Base-by-base conservation (phyloP, 768 basidiomycete species). In the Glaciozyma martinii region DNA sequence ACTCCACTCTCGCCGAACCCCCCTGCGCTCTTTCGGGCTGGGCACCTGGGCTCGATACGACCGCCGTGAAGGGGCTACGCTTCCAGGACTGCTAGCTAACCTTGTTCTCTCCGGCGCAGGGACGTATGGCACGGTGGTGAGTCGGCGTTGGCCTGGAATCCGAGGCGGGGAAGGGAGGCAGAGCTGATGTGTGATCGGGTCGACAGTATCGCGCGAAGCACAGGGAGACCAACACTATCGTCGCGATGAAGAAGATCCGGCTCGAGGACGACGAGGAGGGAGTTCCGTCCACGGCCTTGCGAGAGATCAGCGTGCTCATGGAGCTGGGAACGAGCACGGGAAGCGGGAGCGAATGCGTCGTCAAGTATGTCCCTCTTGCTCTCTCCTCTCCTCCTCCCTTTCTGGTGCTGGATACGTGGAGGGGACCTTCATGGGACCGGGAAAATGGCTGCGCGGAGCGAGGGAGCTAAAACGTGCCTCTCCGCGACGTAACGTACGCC, bases 241-340 rank as follows among this genome's bases (percentile, higher is more conserved):
- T 97, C 58, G 94, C 94, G 27, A 81, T 97, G 72, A 98, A 98
- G 84, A 97, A 97, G 82, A 97, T 98, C 75, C 81, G 94, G 44
- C 84, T 98, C 32, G 94, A 97, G 76, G 94, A 97, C 78, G 94
- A 98, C 74, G 94, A 98, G 74, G 94, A 98, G 77, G 94, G 94
- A 54, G 93, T 98, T 23, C 94, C 94, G 15, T 90, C 88, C 70
- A 98, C 94, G 8, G 92, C 92, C 63, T 92, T 98, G 74, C 85
- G 94, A 58, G 94, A 98, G 80, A 97, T 98, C 77, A 91, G 89
- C 80, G 78, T 98, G 67, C 78, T 98, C 72, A 98, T 97, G 78
- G 94, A 98, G 75, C 82, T 98, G 70, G 89, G 88, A 74, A 88
- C 97, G 76, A 88, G 90, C 46, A 87, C 19, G 21, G 60, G 61